Conservation (phyloP, 768 basidiomycete genomes). For the Lentinula lateritia region DNA sequence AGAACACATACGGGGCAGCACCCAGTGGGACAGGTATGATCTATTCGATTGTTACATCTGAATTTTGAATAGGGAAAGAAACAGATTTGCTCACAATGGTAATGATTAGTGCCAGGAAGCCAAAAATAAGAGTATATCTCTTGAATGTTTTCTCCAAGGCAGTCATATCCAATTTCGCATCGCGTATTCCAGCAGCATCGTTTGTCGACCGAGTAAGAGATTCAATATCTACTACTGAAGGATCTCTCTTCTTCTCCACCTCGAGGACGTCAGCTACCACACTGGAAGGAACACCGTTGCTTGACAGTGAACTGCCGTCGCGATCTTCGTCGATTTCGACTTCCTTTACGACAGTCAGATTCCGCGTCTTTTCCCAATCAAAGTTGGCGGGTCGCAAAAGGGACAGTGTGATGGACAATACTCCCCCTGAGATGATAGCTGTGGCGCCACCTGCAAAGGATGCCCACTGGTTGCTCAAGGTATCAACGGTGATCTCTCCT, state of each 20-base stretch:
- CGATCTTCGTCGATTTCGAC: not conserved
- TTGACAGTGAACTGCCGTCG: not conserved
- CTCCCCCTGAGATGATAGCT: constrained; percentile 18
- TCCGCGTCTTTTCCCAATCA: constrained; percentile 19
- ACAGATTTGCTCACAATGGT: not conserved
- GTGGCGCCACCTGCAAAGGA: constrained; percentile 22
- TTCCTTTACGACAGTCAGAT: constrained; percentile 11
- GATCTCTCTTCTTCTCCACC: not conserved
- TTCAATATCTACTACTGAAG: not conserved
- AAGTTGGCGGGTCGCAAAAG: constrained; percentile 21
- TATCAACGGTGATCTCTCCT: constrained; percentile 18
- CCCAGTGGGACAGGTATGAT: not conserved
- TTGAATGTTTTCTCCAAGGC: not conserved
- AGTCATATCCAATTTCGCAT: not conserved
- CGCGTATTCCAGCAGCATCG: too few species aligned
- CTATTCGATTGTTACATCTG: not conserved
- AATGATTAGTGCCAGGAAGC: not conserved
- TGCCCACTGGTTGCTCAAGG: constrained; percentile 18
- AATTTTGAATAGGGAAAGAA: not conserved
- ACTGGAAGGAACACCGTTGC: not conserved
- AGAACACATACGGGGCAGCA: not conserved
- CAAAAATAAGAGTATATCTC: not conserved
- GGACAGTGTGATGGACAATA: constrained; percentile 17
- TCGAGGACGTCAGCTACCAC: not conserved
- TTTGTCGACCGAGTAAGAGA: not conserved